A percentile compares a stretch with the other conserved stretches of the same genome.
These are phyloP conservation scores for Cucumis hystrix DNA, from an alignment of 306 rosid genomes.

Conservation along the genomic window DNA sequence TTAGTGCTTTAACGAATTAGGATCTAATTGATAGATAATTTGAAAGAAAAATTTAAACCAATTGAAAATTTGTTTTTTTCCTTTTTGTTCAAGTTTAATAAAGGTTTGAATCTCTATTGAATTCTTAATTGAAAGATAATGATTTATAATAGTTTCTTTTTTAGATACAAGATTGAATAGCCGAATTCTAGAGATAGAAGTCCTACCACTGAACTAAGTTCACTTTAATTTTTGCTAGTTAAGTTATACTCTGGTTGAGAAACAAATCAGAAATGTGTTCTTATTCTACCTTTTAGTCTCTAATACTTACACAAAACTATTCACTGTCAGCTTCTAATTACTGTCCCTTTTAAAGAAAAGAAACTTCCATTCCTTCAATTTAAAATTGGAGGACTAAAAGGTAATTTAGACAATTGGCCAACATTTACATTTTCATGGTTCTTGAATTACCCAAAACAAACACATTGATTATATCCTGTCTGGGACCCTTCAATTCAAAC, in stretches of 20 bases:
- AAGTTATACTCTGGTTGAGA: no score
- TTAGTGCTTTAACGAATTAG: no score
- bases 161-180: no score
- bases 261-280: no score
- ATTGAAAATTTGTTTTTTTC: background rate
- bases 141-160: no score
- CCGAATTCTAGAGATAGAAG: no score
- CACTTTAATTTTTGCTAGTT: no score
- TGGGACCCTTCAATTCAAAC: background rate
- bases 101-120: no score
- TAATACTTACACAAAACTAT: background rate
- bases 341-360: background rate
- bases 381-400: background rate
- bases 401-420: background rate
- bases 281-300: background rate
- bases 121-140: no score
- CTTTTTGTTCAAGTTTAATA: no score
- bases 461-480: background rate
- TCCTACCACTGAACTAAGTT: no score
- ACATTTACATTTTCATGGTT: background rate
- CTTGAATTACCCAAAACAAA: background rate
- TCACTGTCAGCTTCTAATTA: background rate
- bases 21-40: no score
- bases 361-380: background rate
- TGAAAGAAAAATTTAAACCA: background rate